phyloP scores from a whole-genome alignment of 176 grass and related monocot genomes.

The Rhipidocladum racemiflorum region DNA sequence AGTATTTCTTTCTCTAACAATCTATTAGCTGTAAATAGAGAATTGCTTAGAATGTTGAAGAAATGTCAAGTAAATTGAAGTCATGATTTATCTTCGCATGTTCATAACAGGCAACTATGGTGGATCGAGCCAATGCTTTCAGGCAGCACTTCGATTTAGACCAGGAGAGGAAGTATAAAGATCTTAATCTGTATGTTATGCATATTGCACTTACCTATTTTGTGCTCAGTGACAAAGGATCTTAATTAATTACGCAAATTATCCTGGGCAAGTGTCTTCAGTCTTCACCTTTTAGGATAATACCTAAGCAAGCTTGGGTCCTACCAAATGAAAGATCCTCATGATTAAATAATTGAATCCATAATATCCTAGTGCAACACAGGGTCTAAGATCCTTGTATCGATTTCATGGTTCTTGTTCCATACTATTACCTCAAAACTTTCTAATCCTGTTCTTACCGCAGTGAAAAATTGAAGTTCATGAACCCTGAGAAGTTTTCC shows the following conservation, averaged over 20 bases:
- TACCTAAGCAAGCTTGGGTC: background rate
- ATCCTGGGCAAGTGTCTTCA: background rate
- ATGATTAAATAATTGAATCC: background rate
- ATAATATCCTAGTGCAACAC: background rate
- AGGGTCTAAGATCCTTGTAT: constrained; percentile 15
- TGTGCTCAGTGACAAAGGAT: background rate
- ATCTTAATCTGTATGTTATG: constrained; percentile 83
- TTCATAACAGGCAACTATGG: constrained; percentile 63
- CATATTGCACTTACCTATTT: background rate
- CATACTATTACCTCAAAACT: constrained; percentile 1
- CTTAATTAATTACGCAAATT: background rate
- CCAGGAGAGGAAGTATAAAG: constrained; percentile 90
- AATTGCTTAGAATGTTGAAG: background rate
- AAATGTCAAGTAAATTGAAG: background rate
- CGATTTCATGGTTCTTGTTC: background rate
- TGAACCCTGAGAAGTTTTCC: constrained; percentile 67
- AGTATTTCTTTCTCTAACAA: background rate
- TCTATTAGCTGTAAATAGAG: background rate
- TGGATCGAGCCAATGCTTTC: constrained; percentile 96
- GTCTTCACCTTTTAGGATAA: constrained; percentile 2
- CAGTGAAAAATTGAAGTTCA: constrained; percentile 92
- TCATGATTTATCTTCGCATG: constrained; percentile 16
- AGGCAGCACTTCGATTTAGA: constrained; percentile 90
- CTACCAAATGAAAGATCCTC: background rate
- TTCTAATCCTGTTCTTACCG: constrained; percentile 26